These are phyloP conservation scores for Leptographium radiaticola DNA, from an alignment of 2,329 filamentous ascomycete genomes.

Conservation along the genomic window DNA sequence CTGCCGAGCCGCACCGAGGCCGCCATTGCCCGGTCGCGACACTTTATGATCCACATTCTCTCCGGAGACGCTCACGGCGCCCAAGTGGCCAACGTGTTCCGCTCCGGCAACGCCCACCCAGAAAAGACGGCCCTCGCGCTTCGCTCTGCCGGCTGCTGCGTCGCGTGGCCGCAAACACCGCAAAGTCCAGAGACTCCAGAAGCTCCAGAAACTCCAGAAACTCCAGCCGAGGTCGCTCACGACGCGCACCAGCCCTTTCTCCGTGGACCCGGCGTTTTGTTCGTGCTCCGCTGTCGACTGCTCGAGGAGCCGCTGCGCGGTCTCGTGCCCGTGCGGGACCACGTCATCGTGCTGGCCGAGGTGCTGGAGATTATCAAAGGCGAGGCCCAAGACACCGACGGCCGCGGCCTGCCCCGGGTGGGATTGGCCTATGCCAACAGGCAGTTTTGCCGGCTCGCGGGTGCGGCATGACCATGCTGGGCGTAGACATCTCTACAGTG, in stretches of 20 bases:
- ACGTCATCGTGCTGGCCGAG: slow-evolving; percentile 39
- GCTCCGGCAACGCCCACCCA: slow-evolving; percentile 29
- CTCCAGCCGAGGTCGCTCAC: too few relatives aligned
- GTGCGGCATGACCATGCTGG: too few relatives aligned
- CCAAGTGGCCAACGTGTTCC: slow-evolving; percentile 37
- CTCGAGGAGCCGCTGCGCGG: slow-evolving; percentile 25
- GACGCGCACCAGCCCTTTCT: slow-evolving; percentile 19
- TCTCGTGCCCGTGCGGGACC: slow-evolving; percentile 34
- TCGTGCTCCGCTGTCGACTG: slow-evolving; percentile 24
- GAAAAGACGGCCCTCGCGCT: slow-evolving; percentile 12
- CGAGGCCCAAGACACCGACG: slow-evolving; percentile 10
- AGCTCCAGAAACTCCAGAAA: too few relatives aligned
- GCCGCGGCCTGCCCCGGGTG: slow-evolving; percentile 18
- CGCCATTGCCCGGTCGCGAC: slow-evolving; percentile 29
- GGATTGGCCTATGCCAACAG: slow-evolving; percentile 37
- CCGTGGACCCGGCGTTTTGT: slow-evolving; percentile 37
- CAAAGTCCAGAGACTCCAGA: too few relatives aligned
- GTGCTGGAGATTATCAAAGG: slow-evolving; percentile 31
- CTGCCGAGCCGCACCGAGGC: slow-evolving; percentile 42
- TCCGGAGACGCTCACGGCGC: slow-evolving; percentile 33
- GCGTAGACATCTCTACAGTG: not conserved
- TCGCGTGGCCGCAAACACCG: slow-evolving; percentile 7
- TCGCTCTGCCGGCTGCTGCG: slow-evolving; percentile 19
- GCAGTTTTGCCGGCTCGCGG: slow-evolving; percentile 32
- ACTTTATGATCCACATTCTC: slow-evolving; percentile 44